phyloP scores from a whole-genome alignment of 331 rosid genomes.

The Malus hybrid region DNA sequence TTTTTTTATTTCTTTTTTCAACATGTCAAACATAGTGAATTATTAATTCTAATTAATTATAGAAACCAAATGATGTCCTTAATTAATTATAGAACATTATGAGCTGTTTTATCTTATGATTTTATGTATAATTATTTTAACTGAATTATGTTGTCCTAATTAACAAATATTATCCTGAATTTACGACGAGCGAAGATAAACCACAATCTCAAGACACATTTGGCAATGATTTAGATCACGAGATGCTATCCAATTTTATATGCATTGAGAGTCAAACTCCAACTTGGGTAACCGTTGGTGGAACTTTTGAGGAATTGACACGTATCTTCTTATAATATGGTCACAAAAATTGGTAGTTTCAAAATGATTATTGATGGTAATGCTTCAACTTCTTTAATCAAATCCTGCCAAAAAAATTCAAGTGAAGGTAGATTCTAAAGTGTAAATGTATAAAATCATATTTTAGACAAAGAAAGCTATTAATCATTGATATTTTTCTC shows the following conservation, averaged over 20 bases:
- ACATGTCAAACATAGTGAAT: not conserved
- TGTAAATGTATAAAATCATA: not conserved
- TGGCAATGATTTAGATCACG: not conserved
- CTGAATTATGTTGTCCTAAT: not conserved
- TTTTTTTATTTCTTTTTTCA: too few species aligned
- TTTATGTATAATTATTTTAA: not conserved
- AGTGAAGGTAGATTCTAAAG: not conserved
- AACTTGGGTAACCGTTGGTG: not conserved
- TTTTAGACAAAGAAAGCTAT: not conserved
- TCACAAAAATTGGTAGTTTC: not conserved
- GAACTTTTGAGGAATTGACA: not conserved
- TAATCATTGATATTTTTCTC: not conserved
- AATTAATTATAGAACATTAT: not conserved
- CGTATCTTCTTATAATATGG: not conserved
- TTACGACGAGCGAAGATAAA: not conserved
- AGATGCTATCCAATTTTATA: not conserved
- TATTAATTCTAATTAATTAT: too few species aligned
- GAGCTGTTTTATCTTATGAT: not conserved
- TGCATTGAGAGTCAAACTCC: not conserved
- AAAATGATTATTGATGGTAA: not conserved
- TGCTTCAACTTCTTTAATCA: not conserved
- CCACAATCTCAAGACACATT: not conserved
- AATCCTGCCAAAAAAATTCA: not conserved
- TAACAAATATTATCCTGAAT: not conserved
- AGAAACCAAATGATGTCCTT: not conserved